Evolutionary conservation across 1,139 yeast genomes (phyloP), one percentile per base, ranked within the genome.

Genomic region (Yamadazyma epiphylla): DNA sequence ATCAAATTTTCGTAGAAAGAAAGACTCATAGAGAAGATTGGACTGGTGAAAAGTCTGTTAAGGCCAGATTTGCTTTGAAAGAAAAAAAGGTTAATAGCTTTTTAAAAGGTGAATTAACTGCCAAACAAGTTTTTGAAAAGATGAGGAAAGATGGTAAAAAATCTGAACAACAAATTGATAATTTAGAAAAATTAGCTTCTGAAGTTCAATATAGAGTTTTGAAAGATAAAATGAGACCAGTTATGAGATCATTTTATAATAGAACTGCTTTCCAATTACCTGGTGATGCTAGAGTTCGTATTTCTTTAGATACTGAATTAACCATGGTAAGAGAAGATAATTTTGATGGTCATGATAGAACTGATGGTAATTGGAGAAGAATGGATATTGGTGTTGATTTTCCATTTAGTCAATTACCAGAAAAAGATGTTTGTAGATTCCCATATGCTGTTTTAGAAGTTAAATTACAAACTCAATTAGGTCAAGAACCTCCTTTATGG

Each of bases 401-500:
- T 76, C 98, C 98, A 25, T 91, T 91, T 57, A 64, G 68, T 33
- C 96, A 91, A 58, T 69, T 91, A 33, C 77, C 89, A 2, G 91
- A 83, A 27, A 70, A 74, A 41, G 98, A 91, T 53, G 77, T 83
- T 31, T 91, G 91, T 51, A 72, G 96, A 48, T 91, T 91, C 64
- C 98, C 98, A 10, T 91, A 91, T 57, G 98, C 98, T 1, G 96
- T 91, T 27, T 70, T 91, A 45, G 98, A 91, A 64, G 98, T 91
- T 36, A 91, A 91, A 61, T 72, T 91, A 43, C 98, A 91, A 62
- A 91, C 98, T 5, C 98, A 91, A 64, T 55, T 91, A 62, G 98
- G 98, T 33, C 98, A 91, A 64, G 98, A 91, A 58, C 98, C 98
- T 24, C 98, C 98, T 11, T 80, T 75, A 41, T 91, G 98, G 98